phyloP scores from a whole-genome alignment of 2,329 filamentous ascomycete genomes.

The Talaromyces sp. region DNA sequence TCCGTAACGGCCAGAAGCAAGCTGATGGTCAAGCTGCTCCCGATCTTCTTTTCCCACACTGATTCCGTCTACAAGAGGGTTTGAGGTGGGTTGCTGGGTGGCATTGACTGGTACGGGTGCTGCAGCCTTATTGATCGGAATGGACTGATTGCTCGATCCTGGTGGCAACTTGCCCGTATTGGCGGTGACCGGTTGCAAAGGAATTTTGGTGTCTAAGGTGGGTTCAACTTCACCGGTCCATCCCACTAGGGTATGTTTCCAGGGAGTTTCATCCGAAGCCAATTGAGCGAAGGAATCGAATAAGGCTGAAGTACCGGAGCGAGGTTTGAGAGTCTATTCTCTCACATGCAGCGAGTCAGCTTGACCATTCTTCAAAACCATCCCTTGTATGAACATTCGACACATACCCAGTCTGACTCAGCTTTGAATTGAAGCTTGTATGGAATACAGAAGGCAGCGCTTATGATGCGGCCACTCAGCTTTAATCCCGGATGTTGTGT shows the following conservation, averaged over 20 bases:
- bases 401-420: constrained; percentile 59
- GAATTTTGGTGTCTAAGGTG: constrained; percentile 28
- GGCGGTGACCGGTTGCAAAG: constrained; percentile 34
- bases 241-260: constrained; percentile 90
- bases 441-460: constrained; percentile 65
- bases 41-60: constrained; percentile 72
- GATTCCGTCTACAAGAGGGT: constrained; percentile 67
- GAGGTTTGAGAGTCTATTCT: constrained; percentile 69
- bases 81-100: constrained; percentile 57
- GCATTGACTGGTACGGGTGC: constrained; percentile 76
- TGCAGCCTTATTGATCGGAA: constrained; percentile 71
- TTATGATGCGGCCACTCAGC: constrained; percentile 65
- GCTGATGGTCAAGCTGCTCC: constrained; percentile 70
- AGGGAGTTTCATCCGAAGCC: constrained; percentile 78
- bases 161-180: constrained; percentile 33
- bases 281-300: constrained; percentile 90
- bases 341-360: constrained; percentile 9
- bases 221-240: constrained; percentile 88
- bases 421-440: constrained; percentile 59
- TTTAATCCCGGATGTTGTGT: constrained; percentile 59
- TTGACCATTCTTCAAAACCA: neutral
- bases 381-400: neutral
- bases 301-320: constrained; percentile 85
- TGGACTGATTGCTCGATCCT: constrained; percentile 32
- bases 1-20: constrained; percentile 73